Base-by-base conservation (phyloP, 73 alveolate genomes). In the Tetrahymena thermophila region DNA sequence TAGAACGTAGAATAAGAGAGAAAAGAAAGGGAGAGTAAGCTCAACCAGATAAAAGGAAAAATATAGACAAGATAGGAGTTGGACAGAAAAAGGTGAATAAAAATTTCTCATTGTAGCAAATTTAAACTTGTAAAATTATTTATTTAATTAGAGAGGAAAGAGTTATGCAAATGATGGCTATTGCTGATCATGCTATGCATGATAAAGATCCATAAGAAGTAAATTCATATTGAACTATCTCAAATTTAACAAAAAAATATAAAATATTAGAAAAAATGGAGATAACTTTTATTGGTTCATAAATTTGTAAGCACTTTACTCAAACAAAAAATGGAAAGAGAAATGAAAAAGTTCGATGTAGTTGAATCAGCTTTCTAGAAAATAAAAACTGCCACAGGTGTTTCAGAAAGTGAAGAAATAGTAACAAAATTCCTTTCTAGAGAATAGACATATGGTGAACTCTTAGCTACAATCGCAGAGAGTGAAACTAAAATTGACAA, bases 241-340 rank as follows among this genome's bases (percentile, higher is more conserved):
- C 89, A 71, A 23, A 6, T 6, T n/a, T 17, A 71, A 71, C 25
- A 4, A 4, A 2, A 4, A 71, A 71, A 71, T 4, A 85, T 35
- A 42, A 14, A 85, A 35, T 71, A 35, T 34, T 40, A 97, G 98
- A 96, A 96, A 44, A 97, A 97, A 42, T 97, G 98, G 98, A 96
- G 99, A 89, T 97, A 97, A 94, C 84, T 95, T 57, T 94, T 98
- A 34, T 96, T 96, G 94, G 96, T 96, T 34, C 96, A 98, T 84
- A 97, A 97, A 93, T 96, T 98, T 31, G 97, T 98, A 96, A 96
- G 98, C 95, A 94, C 98, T 0, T 95, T 97, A 84, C 94, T 98
- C 94, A 96, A 98, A 56, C 96, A 97, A 97, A 98, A 97, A 96
- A 97, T 98, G 98, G 98, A 98, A 96, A 97, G 96, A 96, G 99